phyloP scores from a whole-genome alignment of 2,329 filamentous ascomycete species.

The Xylogone sp. region DNA sequence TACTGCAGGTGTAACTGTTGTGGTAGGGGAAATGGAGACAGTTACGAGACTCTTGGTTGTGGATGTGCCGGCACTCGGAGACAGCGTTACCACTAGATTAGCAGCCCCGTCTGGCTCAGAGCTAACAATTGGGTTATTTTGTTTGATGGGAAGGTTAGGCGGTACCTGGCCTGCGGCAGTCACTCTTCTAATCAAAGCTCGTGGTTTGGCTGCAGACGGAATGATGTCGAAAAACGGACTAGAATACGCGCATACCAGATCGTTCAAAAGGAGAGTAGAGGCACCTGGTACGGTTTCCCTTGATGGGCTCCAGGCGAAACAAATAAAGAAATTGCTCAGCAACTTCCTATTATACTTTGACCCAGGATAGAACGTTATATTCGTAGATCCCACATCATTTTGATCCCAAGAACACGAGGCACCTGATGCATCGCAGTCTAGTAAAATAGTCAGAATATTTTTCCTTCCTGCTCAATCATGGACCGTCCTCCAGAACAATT shows the following conservation, averaged over 20 bases:
- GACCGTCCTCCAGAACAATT: background rate
- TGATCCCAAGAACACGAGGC: background rate
- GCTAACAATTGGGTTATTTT: background rate
- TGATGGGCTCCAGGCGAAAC: background rate
- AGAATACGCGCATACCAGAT: background rate
- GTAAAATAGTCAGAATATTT: background rate
- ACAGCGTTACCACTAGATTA: too few relatives aligned
- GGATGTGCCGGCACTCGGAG: background rate
- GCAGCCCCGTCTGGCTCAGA: too few relatives aligned
- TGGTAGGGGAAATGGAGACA: background rate
- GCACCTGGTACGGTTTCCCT: background rate
- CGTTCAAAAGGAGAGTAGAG: background rate
- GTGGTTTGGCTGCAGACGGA: background rate
- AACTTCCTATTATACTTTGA: background rate
- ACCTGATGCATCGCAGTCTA: background rate
- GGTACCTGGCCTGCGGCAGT: background rate
- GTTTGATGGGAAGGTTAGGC: background rate
- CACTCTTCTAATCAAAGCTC: background rate
- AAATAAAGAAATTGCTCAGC: conserved; percentile 1
- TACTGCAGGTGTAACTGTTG: background rate
- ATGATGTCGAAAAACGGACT: background rate
- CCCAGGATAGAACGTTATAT: background rate
- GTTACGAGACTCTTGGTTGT: background rate
- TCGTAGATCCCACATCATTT: background rate
- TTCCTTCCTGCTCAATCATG: background rate